Evolutionary conservation across 305 asterid genomes (phyloP).

Genomic region (Coffea humblotiana): DNA sequence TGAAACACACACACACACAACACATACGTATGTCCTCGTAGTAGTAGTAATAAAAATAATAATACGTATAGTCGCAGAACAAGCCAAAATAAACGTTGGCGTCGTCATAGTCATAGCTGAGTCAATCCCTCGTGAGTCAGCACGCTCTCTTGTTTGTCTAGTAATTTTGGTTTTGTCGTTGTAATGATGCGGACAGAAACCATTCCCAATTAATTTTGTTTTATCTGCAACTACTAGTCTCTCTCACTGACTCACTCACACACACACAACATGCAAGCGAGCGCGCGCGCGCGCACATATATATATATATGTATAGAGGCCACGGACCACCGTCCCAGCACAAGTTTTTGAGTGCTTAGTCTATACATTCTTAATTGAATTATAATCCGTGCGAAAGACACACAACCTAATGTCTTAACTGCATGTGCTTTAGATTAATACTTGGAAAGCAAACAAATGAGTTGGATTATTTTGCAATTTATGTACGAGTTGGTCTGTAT

Average conservation of each 20-base stretch:
- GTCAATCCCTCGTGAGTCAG: conserved; percentile 15
- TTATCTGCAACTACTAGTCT: background rate
- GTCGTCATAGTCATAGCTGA: conserved; percentile 20
- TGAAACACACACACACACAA: background rate
- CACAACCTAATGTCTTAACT: background rate
- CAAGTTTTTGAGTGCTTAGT: background rate
- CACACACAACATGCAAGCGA: too few species aligned
- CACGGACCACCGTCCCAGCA: background rate
- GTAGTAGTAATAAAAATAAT: too few species aligned
- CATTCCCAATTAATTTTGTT: conserved; percentile 13
- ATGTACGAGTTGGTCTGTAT: background rate
- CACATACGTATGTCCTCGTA: background rate
- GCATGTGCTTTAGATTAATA: background rate
- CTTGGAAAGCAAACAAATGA: background rate
- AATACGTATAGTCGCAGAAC: background rate
- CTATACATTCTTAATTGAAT: background rate
- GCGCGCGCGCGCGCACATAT: too few species aligned
- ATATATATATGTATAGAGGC: too few species aligned
- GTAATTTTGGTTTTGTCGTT: conserved; percentile 1
- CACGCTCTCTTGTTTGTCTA: background rate
- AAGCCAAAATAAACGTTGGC: background rate
- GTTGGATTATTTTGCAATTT: background rate
- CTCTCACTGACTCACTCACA: too few species aligned
- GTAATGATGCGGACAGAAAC: conserved; percentile 4
- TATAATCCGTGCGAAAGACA: background rate